A percentile compares a stretch with the other conserved stretches of the same genome.
phyloP scores from a whole-genome alignment of 73 alveolate genomes.

The Paramecium biaurelia region DNA sequence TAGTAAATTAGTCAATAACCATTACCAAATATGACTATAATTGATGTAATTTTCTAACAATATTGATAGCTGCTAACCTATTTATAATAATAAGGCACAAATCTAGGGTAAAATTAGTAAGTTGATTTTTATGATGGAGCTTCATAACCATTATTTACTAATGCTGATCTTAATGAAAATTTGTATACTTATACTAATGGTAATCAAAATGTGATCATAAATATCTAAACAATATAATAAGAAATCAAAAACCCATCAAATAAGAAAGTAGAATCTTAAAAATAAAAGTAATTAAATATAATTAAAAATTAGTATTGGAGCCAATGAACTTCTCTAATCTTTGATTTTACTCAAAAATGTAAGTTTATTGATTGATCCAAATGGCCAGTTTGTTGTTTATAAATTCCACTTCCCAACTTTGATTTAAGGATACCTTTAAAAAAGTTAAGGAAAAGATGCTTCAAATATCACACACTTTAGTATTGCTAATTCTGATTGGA shows the following conservation, averaged over 20 bases:
- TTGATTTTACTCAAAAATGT: not conserved
- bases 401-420: not conserved
- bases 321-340: not conserved
- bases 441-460: not conserved
- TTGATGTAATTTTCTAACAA: not conserved
- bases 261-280: not conserved
- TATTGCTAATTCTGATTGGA: not conserved
- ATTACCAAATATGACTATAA: not conserved
- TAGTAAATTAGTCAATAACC: not conserved
- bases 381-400: not conserved
- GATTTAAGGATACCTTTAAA: not conserved
- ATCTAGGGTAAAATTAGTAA: not conserved
- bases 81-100: not conserved
- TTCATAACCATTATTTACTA: not conserved
- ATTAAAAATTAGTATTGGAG: not conserved
- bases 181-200: not conserved
- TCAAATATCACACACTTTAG: not conserved
- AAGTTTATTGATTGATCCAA: slow-evolving; percentile 7
- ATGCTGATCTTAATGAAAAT: not conserved
- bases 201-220: not conserved
- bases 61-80: not conserved
- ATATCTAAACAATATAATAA: not conserved
- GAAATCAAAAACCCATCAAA: not conserved
- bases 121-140: not conserved
- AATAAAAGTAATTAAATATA: not conserved